Base-by-base conservation (phyloP, 129 eudicot genomes). In the Artemisia tridentata region DNA sequence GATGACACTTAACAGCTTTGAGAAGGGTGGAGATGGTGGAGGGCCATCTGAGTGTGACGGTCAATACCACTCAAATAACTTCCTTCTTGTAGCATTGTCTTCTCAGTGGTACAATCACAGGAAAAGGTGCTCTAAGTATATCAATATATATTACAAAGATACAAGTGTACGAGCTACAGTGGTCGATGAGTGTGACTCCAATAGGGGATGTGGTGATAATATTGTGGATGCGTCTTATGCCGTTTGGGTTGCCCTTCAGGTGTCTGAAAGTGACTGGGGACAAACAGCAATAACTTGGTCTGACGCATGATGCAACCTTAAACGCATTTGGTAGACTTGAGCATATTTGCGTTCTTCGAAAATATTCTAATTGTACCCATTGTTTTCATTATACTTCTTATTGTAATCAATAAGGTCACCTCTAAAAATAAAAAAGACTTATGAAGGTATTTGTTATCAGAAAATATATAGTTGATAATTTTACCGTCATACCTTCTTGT, bases 221-320 rank as follows among this genome's bases (percentile, higher is more conserved):
- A 73, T 73, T 34, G 71, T 73, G 63, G 77, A 73, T 51, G 77
- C 77, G 8, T 73, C 77, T 73, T 50, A 34, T 11, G 77, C 63
- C 0, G 77, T 73, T 34, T 73, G 78, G 78, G 1, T 63, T 15
- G 78, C 78, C 1, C 63, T 73, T 2, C 43, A 55, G 16, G 70
- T 73, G 63, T 29, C 61, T 52, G 20, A 49, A 63, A 73, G 70
- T 73, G 78, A 62, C n/a, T 73, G 78, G 78, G 70, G 77, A 0
- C 6, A 73, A 63, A 51, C 63, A 8, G 11, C 14, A 3, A 63
- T 73, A 27, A 73, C 78, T 63, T 73, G 78, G 78, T 31, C 78
- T 8, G 78, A 73, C 3, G 63, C 71, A 20, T 73, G 69, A 73
- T 49, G 41, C 17, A 38, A n/a, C 45, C 11, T 60, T 51, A 51